Conservation (phyloP, 352 stramenopile genomes). For the Pythium dissotocum region DNA sequence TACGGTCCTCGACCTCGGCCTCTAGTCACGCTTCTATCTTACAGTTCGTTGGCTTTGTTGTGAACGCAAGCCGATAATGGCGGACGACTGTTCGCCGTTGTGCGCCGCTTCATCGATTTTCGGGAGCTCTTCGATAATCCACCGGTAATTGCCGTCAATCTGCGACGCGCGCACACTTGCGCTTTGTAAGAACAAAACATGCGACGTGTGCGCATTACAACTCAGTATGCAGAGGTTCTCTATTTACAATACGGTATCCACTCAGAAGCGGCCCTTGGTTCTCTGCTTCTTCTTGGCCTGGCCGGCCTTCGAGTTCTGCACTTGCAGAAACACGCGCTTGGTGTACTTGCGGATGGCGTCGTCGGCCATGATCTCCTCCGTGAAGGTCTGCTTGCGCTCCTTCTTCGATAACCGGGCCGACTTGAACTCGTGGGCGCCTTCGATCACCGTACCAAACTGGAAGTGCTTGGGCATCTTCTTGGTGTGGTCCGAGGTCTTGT, state of each 20-base stretch:
- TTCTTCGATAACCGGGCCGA: conserved; percentile 91
- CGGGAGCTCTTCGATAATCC: conserved; percentile 13
- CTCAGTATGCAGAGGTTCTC: conserved; percentile 5
- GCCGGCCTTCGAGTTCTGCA: conserved; percentile 54
- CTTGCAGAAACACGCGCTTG: conserved; percentile 77
- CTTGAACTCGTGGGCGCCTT: conserved; percentile 90
- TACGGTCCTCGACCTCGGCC: background rate
- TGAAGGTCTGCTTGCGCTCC: conserved; percentile 90
- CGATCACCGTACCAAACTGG: conserved; percentile 92
- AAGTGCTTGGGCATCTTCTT: conserved; percentile 88
- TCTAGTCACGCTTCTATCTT: background rate
- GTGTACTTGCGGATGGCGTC: conserved; percentile 80
- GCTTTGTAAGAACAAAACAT: background rate
- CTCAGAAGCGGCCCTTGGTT: conserved; percentile 20
- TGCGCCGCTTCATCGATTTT: conserved; percentile 22
- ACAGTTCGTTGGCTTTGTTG: background rate
- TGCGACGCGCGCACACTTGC: conserved; percentile 22
- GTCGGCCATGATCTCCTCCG: conserved; percentile 95
- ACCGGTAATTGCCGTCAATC: background rate
- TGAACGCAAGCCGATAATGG: background rate
- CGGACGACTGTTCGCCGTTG: conserved; percentile 22
- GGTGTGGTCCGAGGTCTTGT: conserved; percentile 92
- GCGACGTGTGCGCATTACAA: conserved; percentile 17
- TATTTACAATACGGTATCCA: conserved; percentile 23
- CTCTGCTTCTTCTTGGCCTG: conserved; percentile 49